Evolutionary conservation across 805 yeast species (phyloP), one percentile per base, ranked within the genome.

Genomic region (Ogataea pilisensis): DNA sequence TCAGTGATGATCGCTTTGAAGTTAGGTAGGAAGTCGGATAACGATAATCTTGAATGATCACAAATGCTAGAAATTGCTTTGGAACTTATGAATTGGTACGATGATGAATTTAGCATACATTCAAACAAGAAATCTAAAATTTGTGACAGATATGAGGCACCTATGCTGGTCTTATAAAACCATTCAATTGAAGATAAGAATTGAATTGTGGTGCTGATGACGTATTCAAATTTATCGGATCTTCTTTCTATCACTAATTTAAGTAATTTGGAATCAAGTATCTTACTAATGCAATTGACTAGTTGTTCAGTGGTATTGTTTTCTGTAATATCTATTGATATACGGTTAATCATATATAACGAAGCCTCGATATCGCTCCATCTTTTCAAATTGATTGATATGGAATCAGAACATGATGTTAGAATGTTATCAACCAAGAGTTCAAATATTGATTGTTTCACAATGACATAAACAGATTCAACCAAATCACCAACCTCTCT

Each of bases 401-500:
- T 8, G 5, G 60, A 54, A 13, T 50, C 26, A 11, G 64, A 38
- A 26, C 57, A 56, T 16, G 31, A 29, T 1, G 50, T 41, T 5
- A 60, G 42, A 2, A 76, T 59, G 26, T 65, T 66, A 7, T 55
- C 50, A 1, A 66, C 50, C 22, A 85, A 57, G 17, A 61, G 67
- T 4, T 66, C 64, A 47, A 75, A 76, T 28, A 86, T 58, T 2
- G 70, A 63, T 0, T 59, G 40, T 29, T 85, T 86, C 28, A 87
- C 68, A 5, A 85, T 66, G 1, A 88, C 76, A 65, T 82, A 86
- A 2, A 82, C 61, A 0, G 78, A 68, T 40, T 88, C 93, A 48
- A 86, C 76, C 29, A 90, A 69, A 50, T 93, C 98, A 1, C 82
- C 75, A 8, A 84, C 82, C 45, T 84, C 91, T 25, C 76, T 65